These are phyloP conservation scores for Aegilops tauschii DNA, from an alignment of 176 grass and related monocot species.

Conservation along the genomic window DNA sequence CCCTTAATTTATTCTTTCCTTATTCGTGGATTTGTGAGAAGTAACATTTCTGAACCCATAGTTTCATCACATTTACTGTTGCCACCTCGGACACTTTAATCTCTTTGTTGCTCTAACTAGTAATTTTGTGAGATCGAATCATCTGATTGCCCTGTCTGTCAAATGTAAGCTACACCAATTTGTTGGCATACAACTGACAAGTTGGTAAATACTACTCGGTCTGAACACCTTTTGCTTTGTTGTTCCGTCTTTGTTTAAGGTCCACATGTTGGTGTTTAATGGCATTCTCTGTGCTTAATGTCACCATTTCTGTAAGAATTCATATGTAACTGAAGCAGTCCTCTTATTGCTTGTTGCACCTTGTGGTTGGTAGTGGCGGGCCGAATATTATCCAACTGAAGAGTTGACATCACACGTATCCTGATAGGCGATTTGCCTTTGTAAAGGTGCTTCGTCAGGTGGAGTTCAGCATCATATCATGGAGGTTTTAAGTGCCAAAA, in stretches of 20 bases:
- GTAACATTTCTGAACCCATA: neutral
- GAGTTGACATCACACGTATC: slow-evolving; percentile 15
- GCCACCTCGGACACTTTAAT: neutral
- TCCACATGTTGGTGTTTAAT: neutral
- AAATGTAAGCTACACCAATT: neutral
- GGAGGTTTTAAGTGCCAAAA: neutral
- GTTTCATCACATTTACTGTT: neutral
- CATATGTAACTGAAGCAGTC: neutral
- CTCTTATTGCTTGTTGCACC: neutral
- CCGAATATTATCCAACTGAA: neutral
- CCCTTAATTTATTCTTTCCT: neutral
- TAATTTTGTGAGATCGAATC: neutral
- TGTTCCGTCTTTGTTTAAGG: slow-evolving; percentile 16
- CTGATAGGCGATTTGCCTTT: neutral
- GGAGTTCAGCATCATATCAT: slow-evolving; percentile 25
- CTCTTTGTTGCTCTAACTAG: slow-evolving; percentile 1
- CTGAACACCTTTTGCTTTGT: slow-evolving; percentile 7
- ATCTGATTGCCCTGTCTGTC: neutral
- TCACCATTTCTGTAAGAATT: slow-evolving; percentile 18
- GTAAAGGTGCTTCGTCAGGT: slow-evolving; percentile 17
- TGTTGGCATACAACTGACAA: slow-evolving; percentile 11
- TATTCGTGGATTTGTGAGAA: neutral
- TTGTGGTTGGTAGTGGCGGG: slow-evolving; percentile 4
- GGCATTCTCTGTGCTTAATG: slow-evolving; percentile 24
- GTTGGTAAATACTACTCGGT: neutral